Evolutionary conservation across 352 stramenopile genomes (phyloP).

Genomic region (Pythium periplocum): DNA sequence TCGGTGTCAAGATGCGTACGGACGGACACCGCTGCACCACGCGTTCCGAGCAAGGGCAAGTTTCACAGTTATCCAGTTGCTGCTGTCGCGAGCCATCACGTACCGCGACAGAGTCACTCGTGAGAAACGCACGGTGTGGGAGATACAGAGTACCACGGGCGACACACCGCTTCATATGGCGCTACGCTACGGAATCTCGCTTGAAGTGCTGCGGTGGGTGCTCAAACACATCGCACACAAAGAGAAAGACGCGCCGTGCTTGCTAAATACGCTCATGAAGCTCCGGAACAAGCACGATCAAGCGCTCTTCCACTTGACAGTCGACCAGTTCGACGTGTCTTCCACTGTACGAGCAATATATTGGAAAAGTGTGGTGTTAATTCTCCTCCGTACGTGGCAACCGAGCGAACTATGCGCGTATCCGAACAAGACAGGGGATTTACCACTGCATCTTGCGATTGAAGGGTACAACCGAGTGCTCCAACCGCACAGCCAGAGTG

Average conservation of each 20-base stretch:
- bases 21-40: constrained; percentile 59
- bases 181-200: constrained; percentile 11
- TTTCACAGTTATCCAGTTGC: constrained; percentile 20
- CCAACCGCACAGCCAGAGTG: not conserved
- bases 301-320: constrained; percentile 37
- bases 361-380: constrained; percentile 29
- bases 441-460: constrained; percentile 50
- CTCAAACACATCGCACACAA: not conserved
- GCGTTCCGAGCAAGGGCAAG: constrained; percentile 34
- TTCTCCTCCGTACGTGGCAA: constrained; percentile 35
- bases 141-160: constrained; percentile 14
- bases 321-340: constrained; percentile 22
- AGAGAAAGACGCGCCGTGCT: no score
- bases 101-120: not conserved
- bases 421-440: constrained; percentile 33
- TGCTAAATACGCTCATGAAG: not conserved
- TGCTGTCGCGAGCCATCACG: constrained; percentile 15
- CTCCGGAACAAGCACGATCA: constrained; percentile 32
- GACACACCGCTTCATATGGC: constrained; percentile 21
- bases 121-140: constrained; percentile 9
- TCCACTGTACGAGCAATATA: constrained; percentile 8
- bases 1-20: constrained; percentile 33
- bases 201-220: constrained; percentile 41
- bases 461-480: constrained; percentile 19
- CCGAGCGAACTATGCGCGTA: constrained; percentile 19